Base-by-base conservation (phyloP, 1,139 yeast species). In the Lodderomyces oxycetoniae region DNA sequence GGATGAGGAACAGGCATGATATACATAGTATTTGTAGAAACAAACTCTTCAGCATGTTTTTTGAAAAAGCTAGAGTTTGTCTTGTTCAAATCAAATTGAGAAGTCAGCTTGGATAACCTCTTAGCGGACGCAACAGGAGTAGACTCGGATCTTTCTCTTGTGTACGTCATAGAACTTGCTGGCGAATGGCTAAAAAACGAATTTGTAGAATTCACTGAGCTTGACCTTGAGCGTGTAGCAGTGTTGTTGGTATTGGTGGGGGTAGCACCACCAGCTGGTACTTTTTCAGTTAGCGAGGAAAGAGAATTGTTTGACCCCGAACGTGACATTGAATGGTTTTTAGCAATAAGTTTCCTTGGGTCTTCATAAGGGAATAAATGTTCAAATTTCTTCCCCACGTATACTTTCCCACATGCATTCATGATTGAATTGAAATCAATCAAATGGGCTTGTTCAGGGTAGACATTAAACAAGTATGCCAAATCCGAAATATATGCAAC, bases 1-100 rank as follows among this genome's bases (percentile, higher is more conserved):
- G 79, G 76, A 48, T 75, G 81, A 6, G 70, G 42, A 21, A 62
- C 63, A 2, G 81, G 80, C 63, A 75, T 71, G 40, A 75, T 58
- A 50, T 59, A 75, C 44, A 61, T 57, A 52, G 49, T 71, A 48
- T 54, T 54, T 35, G 64, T 61, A 32, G 46, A 55, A 20, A 52
- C 68, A 46, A 56, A 72, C 36, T 53, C 50, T 39, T 46, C 48
- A 28, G 44, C 39, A 31, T 58, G 55, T 42, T 61, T 61, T 42
- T 58, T 57, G 32, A 53, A 41, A 33, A 44, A 47, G 19, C 47
- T 28, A 21, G 49, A 38, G 26, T 32, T 35, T n/a, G 42, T 44
- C 38, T 45, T 48, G 30, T 32, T 41, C 27, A 35, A 32, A 12
- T 38, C 34, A 20, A 31, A 22, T 31, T 28, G 43, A 35, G 10